Evolutionary conservation across 192 early-diverging fungal genomes (phyloP).

Genomic region (Podila minutissima): DNA sequence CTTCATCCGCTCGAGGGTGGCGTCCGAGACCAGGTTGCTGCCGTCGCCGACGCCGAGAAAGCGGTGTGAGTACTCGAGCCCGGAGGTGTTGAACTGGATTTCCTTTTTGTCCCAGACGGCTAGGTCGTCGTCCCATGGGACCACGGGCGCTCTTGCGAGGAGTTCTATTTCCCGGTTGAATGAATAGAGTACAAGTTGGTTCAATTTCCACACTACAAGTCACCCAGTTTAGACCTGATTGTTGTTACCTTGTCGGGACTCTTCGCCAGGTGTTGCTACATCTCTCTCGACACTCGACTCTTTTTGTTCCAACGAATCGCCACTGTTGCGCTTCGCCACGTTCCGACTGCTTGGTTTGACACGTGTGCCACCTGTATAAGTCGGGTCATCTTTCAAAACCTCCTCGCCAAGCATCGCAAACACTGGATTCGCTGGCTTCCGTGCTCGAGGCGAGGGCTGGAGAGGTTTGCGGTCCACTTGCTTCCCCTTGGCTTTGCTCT

Average conservation of each 20-base stretch:
- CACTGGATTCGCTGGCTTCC: slow-evolving; percentile 24
- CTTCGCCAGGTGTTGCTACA: slow-evolving; percentile 5
- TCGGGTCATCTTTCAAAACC: slow-evolving; percentile 33
- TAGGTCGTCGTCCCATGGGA: slow-evolving; percentile 72
- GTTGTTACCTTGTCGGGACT: slow-evolving; percentile 30
- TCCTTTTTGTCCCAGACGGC: slow-evolving; percentile 70
- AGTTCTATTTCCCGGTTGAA: slow-evolving; percentile 35
- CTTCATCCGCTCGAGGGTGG: slow-evolving; percentile 59
- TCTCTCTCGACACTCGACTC: slow-evolving; percentile 2
- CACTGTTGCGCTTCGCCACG: too few relatives aligned
- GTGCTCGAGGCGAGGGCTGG: neutral
- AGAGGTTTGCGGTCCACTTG: neutral
- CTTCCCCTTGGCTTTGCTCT: slow-evolving; percentile 27
- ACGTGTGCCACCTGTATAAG: slow-evolving; percentile 30
- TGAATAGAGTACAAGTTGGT: neutral
- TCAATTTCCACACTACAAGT: too few relatives aligned
- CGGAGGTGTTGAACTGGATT: slow-evolving; percentile 67
- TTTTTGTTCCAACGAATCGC: neutral
- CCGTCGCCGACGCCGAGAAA: slow-evolving; percentile 74
- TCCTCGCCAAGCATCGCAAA: slow-evolving; percentile 46
- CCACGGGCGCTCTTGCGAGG: slow-evolving; percentile 67
- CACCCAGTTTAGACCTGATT: too few relatives aligned
- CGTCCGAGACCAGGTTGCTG: slow-evolving; percentile 61
- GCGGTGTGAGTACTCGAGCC: slow-evolving; percentile 68
- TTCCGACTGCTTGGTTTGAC: neutral